phyloP scores from a whole-genome alignment of 495 filamentous ascomycete species.

The Talaromyces nanjingensis region DNA sequence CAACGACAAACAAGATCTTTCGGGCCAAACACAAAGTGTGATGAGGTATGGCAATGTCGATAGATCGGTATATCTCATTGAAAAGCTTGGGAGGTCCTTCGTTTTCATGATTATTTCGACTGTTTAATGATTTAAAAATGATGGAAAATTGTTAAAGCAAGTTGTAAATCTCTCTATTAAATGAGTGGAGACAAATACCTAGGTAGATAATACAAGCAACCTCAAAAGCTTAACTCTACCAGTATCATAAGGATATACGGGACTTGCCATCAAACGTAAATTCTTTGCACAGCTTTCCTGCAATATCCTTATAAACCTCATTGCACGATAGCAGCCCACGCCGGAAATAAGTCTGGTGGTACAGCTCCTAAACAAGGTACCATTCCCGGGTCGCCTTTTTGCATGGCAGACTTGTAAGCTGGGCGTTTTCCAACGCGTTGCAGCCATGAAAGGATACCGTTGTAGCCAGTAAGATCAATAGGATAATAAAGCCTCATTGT shows the following conservation, averaged over 20 bases:
- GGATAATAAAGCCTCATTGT: constrained; percentile 45
- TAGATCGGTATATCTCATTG: not conserved
- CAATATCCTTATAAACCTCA: not conserved
- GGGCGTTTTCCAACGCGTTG: constrained; percentile 29
- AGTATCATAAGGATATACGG: not conserved
- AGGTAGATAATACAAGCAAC: not conserved
- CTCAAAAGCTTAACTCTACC: not conserved
- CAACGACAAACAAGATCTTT: not conserved
- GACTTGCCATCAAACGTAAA: not conserved
- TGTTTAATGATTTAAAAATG: not conserved
- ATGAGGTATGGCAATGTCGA: not conserved
- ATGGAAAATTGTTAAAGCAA: not conserved
- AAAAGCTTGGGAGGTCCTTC: no score
- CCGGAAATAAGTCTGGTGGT: constrained; percentile 10
- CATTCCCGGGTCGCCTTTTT: constrained; percentile 39
- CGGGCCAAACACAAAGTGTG: not conserved
- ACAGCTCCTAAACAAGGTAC: constrained; percentile 21
- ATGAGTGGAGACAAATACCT: not conserved
- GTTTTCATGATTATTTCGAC: not conserved
- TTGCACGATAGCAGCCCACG: not conserved
- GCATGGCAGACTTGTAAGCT: constrained; percentile 35
- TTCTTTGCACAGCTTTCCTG: not conserved
- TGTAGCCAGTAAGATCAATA: constrained; percentile 35
- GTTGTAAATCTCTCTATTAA: not conserved
- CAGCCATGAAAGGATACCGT: constrained; percentile 40